Base-by-base conservation (phyloP, 495 filamentous ascomycete species). In the Bombardia bombarda region DNA sequence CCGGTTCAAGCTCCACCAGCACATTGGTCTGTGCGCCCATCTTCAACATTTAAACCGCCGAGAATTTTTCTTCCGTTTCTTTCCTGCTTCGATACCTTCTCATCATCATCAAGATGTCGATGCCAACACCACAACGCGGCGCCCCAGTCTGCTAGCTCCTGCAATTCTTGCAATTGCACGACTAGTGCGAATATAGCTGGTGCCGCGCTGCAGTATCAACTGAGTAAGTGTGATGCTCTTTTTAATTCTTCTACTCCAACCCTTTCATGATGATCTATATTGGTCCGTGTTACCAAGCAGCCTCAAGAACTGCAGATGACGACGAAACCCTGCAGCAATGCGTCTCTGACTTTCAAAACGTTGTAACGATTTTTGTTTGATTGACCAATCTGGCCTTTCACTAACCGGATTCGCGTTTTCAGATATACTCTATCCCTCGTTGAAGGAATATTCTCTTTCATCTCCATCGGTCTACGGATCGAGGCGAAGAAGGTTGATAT, bases 201-300 rank as follows among this genome's bases (percentile, higher is more conserved):
- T n/a, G n/a, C n/a, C n/a, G n/a, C n/a, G n/a, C n/a, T n/a, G n/a
- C n/a, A n/a, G n/a, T n/a, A n/a, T 7, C 26, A 30, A 7, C 13
- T 30, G 7, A 7, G 74, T 80, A 93, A 55, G 75, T 82, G 70
- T 86, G 87, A 84, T 90, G 80, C 47, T 60, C 32, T 1, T 30
- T 32, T 38, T 67, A 25, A 51, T 38, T 42, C 47, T 38, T 16
- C 34, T 23, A 31, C n/a, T 31, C 42, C 26, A 24, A 31, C 30
- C 13, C 22, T 41, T 32, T 63, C 58, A 78, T 95, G 88, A 95
- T 93, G 87, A 93, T 78, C 76, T 53, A 76, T 66, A 82, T 93
- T 94, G 87, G 90, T 95, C 90, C 90, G 89, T 95, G 89, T 95
- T 95, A 77, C 90, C 80, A 83, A 95, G 85, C 83, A 82, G 89